Conservation (phyloP, 352 stramenopile genomes). For the Phytophthora constricta region DNA sequence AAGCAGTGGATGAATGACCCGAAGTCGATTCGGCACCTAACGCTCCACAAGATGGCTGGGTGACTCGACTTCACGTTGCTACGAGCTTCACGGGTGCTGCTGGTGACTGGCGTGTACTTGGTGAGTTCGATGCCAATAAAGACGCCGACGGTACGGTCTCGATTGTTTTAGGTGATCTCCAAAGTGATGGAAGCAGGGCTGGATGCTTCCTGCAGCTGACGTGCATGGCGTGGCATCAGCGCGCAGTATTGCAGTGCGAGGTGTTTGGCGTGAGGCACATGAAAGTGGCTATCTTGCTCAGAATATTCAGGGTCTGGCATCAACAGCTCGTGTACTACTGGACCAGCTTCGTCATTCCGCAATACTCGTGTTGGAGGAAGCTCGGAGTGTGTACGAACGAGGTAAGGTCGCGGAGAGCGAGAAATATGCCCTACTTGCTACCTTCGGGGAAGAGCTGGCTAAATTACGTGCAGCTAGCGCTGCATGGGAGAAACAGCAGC, state of each 20-base stretch:
- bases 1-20: background rate
- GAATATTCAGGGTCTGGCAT: constrained; percentile 48
- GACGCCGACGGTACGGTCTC: constrained; percentile 41
- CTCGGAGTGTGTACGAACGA: constrained; percentile 72
- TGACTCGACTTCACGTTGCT: constrained; percentile 65
- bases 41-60: constrained; percentile 47
- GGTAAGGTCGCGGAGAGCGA: constrained; percentile 77
- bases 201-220: constrained; percentile 72
- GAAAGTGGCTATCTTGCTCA: constrained; percentile 58
- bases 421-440: constrained; percentile 79
- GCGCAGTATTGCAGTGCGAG: constrained; percentile 70
- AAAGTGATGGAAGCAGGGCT: constrained; percentile 30
- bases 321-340: constrained; percentile 50
- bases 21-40: constrained; percentile 4
- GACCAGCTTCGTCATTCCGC: constrained; percentile 60
- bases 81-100: constrained; percentile 59
- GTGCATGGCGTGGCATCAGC: constrained; percentile 68
- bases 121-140: constrained; percentile 67
- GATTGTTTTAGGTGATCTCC: constrained; percentile 39
- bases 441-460: constrained; percentile 73
- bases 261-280: constrained; percentile 62
- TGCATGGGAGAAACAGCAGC: constrained; percentile 58
- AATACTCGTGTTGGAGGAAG: constrained; percentile 68
- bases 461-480: constrained; percentile 56
- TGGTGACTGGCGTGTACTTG: constrained; percentile 62